These are phyloP conservation scores for Alternaria infectoria DNA, from an alignment of 2,329 filamentous ascomycete genomes.

Conservation along the genomic window DNA sequence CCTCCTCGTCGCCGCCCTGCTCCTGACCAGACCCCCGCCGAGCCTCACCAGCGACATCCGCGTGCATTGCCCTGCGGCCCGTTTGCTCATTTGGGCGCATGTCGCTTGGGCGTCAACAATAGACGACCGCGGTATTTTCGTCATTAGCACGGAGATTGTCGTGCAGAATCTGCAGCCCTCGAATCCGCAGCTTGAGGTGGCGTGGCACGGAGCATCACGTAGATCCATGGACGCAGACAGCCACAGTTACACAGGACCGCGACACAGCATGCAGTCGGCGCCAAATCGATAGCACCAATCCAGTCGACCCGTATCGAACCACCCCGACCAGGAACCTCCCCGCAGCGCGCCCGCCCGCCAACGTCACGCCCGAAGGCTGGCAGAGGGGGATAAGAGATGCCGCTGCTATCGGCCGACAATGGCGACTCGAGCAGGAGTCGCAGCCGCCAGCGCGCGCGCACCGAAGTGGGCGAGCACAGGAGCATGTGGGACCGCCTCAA, in stretches of 20 bases:
- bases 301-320: conserved; percentile 19
- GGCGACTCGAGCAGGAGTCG: conserved; percentile 36
- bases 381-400: conserved; percentile 26
- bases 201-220: conserved; percentile 19
- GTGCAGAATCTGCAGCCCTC: not conserved
- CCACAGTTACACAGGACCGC: conserved; percentile 33
- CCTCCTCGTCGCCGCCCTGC: conserved; percentile 24
- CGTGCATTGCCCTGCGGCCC: conserved; percentile 13
- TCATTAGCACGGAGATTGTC: conserved; percentile 12
- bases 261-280: conserved; percentile 44
- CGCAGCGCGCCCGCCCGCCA: conserved; percentile 10
- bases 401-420: conserved; percentile 33
- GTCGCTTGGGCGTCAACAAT: conserved; percentile 40
- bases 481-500: conserved; percentile 48
- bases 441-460: conserved; percentile 43
- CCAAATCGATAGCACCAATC: conserved; percentile 37
- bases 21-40: conserved; percentile 18
- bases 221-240: conserved; percentile 37
- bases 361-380: conserved; percentile 9
- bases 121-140: conserved; percentile 7
- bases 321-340: conserved; percentile 15
- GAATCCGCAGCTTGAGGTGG: not conserved
- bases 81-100: conserved; percentile 13
- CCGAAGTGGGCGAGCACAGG: conserved; percentile 42
- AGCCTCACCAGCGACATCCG: not conserved